A percentile compares a stretch with the other conserved stretches of the same genome.
phyloP scores from a whole-genome alignment of 148 eudicot species.

The Amaranthus cruentus region DNA sequence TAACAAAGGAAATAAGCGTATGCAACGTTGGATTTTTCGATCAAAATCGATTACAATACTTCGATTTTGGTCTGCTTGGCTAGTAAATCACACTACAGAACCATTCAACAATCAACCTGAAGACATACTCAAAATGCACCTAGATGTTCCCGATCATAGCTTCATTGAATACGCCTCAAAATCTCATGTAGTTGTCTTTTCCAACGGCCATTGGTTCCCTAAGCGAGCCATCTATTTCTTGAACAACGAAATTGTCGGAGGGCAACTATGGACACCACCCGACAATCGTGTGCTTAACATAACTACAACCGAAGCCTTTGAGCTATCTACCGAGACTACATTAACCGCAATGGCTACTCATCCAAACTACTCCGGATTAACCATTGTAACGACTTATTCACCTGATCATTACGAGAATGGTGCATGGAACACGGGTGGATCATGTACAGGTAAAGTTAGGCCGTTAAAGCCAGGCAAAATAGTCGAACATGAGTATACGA shows the following conservation, averaged over 20 bases:
- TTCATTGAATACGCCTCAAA: constrained; percentile 48
- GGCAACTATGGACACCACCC: constrained; percentile 71
- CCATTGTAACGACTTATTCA: constrained; percentile 68
- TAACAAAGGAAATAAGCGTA: constrained; percentile 61
- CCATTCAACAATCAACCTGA: constrained; percentile 52
- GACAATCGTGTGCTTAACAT: constrained; percentile 38
- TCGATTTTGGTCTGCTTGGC: constrained; percentile 95
- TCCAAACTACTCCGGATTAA: constrained; percentile 60
- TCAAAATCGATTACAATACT: constrained; percentile 72
- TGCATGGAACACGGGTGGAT: constrained; percentile 92
- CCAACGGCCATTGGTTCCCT: constrained; percentile 94
- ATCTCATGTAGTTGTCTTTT: constrained; percentile 67
- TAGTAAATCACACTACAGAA: constrained; percentile 57
- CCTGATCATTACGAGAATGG: constrained; percentile 95
- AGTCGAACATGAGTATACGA: constrained; percentile 65
- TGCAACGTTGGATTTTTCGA: constrained; percentile 76
- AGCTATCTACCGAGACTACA: constrained; percentile 64
- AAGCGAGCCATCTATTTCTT: constrained; percentile 63
- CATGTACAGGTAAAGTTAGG: constrained; percentile 76
- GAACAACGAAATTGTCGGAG: constrained; percentile 70
- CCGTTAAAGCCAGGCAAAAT: constrained; percentile 53
- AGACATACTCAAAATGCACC: constrained; percentile 62
- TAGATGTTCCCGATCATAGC: constrained; percentile 66
- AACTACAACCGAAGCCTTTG: constrained; percentile 59
- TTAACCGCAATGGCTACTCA: constrained; percentile 53